Conservation (phyloP, 768 basidiomycete genomes). For the Sistotremastrum niveocremeum region DNA sequence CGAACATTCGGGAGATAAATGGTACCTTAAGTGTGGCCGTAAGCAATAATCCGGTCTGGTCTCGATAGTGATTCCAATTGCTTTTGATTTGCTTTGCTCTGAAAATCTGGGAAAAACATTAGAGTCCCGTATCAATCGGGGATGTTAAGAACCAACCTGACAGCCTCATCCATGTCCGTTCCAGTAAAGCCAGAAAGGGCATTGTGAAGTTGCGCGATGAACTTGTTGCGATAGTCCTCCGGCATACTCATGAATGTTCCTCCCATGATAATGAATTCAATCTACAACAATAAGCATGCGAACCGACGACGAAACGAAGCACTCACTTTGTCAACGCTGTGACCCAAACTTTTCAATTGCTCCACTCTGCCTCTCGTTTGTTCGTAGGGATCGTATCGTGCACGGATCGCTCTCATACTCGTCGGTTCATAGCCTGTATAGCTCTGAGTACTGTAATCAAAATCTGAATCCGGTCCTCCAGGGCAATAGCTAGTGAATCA, state of each 20-base stretch:
- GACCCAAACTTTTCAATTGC: constrained; percentile 89
- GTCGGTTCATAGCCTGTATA: constrained; percentile 95
- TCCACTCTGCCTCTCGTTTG: constrained; percentile 93
- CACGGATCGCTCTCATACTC: constrained; percentile 97
- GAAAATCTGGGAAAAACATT: constrained; percentile 50
- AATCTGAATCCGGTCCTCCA: constrained; percentile 97
- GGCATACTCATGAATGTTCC: constrained; percentile 99
- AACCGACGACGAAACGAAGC: background rate
- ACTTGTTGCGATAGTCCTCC: constrained; percentile 86
- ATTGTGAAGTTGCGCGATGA: constrained; percentile 93
- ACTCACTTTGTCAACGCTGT: constrained; percentile 88
- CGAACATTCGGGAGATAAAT: background rate
- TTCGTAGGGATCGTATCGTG: constrained; percentile 93
- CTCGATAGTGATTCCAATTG: constrained; percentile 98
- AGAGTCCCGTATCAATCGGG: background rate
- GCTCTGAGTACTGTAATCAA: constrained; percentile 97
- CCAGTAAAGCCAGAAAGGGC: constrained; percentile 93
- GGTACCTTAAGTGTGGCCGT: constrained; percentile 82
- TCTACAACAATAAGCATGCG: constrained; percentile 26
- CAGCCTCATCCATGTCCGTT: constrained; percentile 88
- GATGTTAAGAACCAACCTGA: constrained; percentile 35
- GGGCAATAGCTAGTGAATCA: constrained; percentile 68
- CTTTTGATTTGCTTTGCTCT: constrained; percentile 95
- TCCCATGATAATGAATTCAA: constrained; percentile 93
- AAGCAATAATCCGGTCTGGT: constrained; percentile 97